Evolutionary conservation across 2,329 filamentous ascomycete species (phyloP).

Genomic region (Trichoderma sp.): DNA sequence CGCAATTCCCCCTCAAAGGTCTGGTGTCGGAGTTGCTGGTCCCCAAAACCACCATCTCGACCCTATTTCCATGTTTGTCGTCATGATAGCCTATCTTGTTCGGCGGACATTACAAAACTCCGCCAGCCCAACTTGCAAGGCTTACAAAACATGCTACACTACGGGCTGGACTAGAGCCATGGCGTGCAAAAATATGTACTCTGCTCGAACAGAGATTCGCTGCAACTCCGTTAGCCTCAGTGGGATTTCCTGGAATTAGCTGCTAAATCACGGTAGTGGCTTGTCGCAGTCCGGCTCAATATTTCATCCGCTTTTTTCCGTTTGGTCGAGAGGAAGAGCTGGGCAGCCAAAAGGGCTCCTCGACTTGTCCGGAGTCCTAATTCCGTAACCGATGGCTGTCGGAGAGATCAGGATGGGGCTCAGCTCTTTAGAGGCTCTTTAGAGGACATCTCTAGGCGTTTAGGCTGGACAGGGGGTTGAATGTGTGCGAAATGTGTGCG

Average conservation of each 20-base stretch:
- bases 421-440: not conserved
- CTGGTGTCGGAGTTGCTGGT: not conserved
- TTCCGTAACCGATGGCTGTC: not conserved
- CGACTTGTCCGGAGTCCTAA: not conserved
- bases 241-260: not conserved
- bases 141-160: not conserved
- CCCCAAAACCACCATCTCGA: not conserved
- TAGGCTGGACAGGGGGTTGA: not conserved
- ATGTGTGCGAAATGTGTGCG: not conserved
- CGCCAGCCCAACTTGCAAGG: not conserved
- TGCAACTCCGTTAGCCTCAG: not conserved
- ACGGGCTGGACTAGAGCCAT: not conserved
- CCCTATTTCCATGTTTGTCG: not conserved
- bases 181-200: not conserved
- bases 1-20: not conserved
- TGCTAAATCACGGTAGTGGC: not conserved
- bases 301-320: constrained; percentile 14
- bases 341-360: not conserved
- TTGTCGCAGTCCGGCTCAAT: constrained; percentile 5
- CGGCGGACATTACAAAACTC: constrained; percentile 15
- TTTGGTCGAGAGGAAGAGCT: not conserved
- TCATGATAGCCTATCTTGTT: not conserved
- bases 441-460: not conserved
- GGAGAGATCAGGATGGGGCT: not conserved
- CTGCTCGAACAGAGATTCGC: not conserved